A percentile compares a stretch with the other conserved stretches of the same genome.
Evolutionary conservation across 305 asterid species (phyloP).

Genomic region (Fraxinus sp.): DNA sequence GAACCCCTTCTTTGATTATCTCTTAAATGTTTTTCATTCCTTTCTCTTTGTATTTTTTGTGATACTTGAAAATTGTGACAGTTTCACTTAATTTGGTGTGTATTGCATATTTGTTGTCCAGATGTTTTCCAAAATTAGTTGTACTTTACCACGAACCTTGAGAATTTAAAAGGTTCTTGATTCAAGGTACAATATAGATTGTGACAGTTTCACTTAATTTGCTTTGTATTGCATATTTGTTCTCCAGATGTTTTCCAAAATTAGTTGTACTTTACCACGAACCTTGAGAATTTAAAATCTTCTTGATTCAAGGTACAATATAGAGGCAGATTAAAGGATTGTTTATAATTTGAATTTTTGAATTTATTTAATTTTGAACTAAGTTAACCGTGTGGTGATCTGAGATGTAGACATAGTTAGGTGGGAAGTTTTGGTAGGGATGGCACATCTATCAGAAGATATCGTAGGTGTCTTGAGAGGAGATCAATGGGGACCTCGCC

Average conservation of each 20-base stretch:
- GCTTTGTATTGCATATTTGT: background rate
- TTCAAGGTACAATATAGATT: background rate
- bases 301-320: background rate
- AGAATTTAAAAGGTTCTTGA: background rate
- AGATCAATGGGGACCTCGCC: too few species aligned
- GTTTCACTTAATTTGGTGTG: background rate
- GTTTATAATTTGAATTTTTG: background rate
- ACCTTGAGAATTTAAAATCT: background rate
- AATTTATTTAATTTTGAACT: background rate
- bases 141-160: background rate
- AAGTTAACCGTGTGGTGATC: background rate
- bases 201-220: background rate
- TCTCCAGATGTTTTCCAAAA: background rate
- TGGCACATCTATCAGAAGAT: background rate
- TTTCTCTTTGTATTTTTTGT: background rate
- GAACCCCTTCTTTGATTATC: conserved; percentile 75
- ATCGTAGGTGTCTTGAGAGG: too few species aligned
- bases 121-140: background rate
- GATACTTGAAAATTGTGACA: background rate
- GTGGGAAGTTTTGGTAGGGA: background rate
- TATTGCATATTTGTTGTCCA: background rate
- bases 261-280: background rate
- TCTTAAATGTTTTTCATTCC: background rate
- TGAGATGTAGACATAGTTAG: background rate
- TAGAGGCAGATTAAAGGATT: background rate